These are phyloP conservation scores for Ceratocystis albifundus DNA, from an alignment of 2,329 filamentous ascomycete species.

Conservation along the genomic window DNA sequence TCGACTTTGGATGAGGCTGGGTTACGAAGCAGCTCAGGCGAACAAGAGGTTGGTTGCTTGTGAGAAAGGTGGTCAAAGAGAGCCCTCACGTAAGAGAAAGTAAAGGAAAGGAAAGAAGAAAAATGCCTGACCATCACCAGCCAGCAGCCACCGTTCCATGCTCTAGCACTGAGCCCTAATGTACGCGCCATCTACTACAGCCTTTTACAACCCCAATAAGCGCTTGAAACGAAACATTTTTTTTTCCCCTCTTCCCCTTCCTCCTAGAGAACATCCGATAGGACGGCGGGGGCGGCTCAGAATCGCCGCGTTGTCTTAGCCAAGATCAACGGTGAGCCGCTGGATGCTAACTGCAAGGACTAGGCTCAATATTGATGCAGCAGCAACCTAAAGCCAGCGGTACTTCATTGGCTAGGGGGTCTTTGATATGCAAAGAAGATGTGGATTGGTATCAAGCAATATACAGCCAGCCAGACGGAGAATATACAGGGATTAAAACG, in stretches of 20 bases:
- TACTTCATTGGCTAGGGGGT: neutral
- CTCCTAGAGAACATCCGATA: neutral
- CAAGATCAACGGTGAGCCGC: neutral
- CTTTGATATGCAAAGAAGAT: neutral
- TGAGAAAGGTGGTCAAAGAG: no score
- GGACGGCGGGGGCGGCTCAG: neutral
- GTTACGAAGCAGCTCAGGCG: no score
- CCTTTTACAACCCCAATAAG: neutral
- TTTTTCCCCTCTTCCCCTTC: neutral
- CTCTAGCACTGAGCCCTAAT: neutral
- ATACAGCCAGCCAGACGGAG: neutral
- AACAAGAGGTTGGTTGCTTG: no score
- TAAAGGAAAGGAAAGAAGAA: neutral
- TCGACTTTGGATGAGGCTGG: no score
- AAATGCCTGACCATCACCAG: no score
- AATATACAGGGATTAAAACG: neutral
- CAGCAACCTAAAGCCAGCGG: neutral
- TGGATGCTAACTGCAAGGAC: neutral
- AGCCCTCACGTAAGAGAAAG: neutral
- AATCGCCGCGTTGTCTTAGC: neutral
- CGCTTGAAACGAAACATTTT: slow-evolving; percentile 6
- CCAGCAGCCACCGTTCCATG: neutral
- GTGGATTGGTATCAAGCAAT: neutral
- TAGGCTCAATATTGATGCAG: neutral
- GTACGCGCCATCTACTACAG: neutral